Evolutionary conservation across 2,329 filamentous ascomycete species (phyloP).

Genomic region (Zalaria obscura): DNA sequence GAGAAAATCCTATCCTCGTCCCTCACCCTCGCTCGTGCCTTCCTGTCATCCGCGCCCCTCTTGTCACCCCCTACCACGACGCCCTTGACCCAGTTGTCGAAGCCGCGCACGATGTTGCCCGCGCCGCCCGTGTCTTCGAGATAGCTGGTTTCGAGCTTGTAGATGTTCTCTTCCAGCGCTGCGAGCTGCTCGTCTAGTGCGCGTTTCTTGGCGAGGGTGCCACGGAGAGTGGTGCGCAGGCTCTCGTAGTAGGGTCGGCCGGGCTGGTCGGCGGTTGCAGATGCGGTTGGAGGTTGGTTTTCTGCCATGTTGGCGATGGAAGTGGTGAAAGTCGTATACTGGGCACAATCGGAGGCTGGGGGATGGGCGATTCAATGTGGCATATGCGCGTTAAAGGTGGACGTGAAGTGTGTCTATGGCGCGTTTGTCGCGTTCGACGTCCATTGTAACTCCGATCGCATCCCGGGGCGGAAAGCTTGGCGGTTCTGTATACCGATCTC

Average conservation of each 20-base stretch:
- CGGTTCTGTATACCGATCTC: not conserved
- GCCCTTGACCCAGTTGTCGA: slow-evolving; percentile 95
- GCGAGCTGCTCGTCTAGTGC: slow-evolving; percentile 38
- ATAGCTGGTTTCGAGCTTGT: slow-evolving; percentile 71
- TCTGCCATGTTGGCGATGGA: slow-evolving; percentile 29
- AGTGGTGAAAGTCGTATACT: not conserved
- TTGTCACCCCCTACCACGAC: slow-evolving; percentile 34
- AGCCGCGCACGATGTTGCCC: slow-evolving; percentile 94
- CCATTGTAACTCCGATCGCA: no score
- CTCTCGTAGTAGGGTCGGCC: slow-evolving; percentile 54
- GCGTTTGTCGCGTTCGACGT: no score
- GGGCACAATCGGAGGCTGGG: no score
- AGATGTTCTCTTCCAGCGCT: slow-evolving; percentile 64
- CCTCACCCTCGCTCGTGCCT: slow-evolving; percentile 46
- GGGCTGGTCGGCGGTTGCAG: slow-evolving; percentile 28
- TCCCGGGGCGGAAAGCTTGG: not conserved
- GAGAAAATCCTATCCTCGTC: slow-evolving; percentile 62
- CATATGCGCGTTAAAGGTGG: no score
- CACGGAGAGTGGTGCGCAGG: slow-evolving; percentile 50
- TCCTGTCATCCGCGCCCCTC: slow-evolving; percentile 41
- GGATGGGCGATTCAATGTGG: no score
- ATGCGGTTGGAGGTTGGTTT: slow-evolving; percentile 25
- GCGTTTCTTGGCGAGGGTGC: slow-evolving; percentile 52
- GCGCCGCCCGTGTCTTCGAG: slow-evolving; percentile 72
- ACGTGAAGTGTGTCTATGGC: no score